Evolutionary conservation across 73 alveolate genomes (phyloP).

Genomic region (Tetrahymena thermophila): DNA sequence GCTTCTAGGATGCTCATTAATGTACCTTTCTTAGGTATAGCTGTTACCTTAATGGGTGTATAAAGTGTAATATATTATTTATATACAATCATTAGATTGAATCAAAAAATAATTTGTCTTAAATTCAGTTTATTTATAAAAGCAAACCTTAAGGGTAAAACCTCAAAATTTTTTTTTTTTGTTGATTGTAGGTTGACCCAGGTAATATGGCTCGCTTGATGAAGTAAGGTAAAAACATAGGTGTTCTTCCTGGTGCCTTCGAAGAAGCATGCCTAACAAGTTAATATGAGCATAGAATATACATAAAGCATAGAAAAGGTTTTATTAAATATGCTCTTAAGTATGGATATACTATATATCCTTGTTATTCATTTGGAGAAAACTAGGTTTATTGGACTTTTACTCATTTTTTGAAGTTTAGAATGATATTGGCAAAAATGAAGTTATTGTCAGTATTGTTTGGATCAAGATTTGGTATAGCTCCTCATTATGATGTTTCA

Average conservation of each 20-base stretch:
- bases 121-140: neutral
- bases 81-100: neutral
- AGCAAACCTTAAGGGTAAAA: neutral
- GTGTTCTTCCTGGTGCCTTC: slow-evolving; percentile 28
- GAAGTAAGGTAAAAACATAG: slow-evolving; percentile 22
- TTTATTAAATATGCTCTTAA: slow-evolving; percentile 37
- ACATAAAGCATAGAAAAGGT: slow-evolving; percentile 29
- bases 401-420: neutral
- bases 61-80: neutral
- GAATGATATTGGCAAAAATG: slow-evolving; percentile 23
- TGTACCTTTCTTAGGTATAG: neutral
- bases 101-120: neutral
- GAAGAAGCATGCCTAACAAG: slow-evolving; percentile 32
- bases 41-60: neutral
- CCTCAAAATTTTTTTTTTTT: neutral
- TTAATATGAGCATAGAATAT: slow-evolving; percentile 23
- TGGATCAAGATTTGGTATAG: slow-evolving; percentile 25
- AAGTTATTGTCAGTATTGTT: slow-evolving; percentile 1
- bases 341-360: slow-evolving; percentile 29
- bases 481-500: slow-evolving; percentile 7
- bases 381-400: slow-evolving; percentile 15
- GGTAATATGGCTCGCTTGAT: slow-evolving; percentile 6
- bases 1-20: neutral
- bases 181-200: slow-evolving; percentile 7
- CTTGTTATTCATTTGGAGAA: slow-evolving; percentile 37